These are phyloP conservation scores for Gracilaria gracilis DNA, from an alignment of 23 red algal species.

Conservation along the genomic window DNA sequence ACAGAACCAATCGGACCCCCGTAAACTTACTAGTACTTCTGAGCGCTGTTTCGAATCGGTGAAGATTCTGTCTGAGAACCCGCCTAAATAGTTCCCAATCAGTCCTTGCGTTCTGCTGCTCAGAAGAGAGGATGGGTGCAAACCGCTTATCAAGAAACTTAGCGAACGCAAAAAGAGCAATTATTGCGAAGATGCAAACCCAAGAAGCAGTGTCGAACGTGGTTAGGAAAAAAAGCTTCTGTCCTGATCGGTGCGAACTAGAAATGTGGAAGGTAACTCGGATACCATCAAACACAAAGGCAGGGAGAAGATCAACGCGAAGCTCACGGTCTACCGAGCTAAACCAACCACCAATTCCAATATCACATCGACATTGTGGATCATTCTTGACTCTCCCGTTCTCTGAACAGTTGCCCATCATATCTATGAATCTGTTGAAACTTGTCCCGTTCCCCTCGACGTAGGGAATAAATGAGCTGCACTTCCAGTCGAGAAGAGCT, in stretches of 20 bases:
- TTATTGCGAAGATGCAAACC: slow-evolving; percentile 8
- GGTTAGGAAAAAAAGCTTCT: slow-evolving; percentile 22
- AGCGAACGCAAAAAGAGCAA: background rate
- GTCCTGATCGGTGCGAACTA: background rate
- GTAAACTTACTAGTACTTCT: slow-evolving; percentile 1
- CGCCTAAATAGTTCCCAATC: too few relatives aligned
- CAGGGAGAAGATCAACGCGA: slow-evolving; percentile 28
- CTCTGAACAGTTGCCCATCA: slow-evolving; percentile 9
- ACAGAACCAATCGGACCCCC: too few relatives aligned
- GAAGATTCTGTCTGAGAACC: background rate
- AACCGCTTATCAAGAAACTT: slow-evolving; percentile 20
- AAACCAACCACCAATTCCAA: slow-evolving; percentile 21
- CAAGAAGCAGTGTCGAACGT: slow-evolving; percentile 3
- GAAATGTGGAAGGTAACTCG: slow-evolving; percentile 1
- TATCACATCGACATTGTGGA: slow-evolving; percentile 22
- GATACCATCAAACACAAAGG: slow-evolving; percentile 26
- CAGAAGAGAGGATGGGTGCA: too few relatives aligned
- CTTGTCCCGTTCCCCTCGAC: background rate
- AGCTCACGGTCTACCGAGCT: background rate
- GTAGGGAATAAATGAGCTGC: background rate
- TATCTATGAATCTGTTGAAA: slow-evolving; percentile 24
- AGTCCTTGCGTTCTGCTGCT: too few relatives aligned
- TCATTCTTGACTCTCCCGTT: background rate
- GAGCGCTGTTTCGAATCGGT: background rate
- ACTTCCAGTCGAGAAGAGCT: slow-evolving; percentile 4